Evolutionary conservation across 768 basidiomycete genomes (phyloP), one percentile per base, ranked within the genome.

Genomic region (Saitozyma sp.): DNA sequence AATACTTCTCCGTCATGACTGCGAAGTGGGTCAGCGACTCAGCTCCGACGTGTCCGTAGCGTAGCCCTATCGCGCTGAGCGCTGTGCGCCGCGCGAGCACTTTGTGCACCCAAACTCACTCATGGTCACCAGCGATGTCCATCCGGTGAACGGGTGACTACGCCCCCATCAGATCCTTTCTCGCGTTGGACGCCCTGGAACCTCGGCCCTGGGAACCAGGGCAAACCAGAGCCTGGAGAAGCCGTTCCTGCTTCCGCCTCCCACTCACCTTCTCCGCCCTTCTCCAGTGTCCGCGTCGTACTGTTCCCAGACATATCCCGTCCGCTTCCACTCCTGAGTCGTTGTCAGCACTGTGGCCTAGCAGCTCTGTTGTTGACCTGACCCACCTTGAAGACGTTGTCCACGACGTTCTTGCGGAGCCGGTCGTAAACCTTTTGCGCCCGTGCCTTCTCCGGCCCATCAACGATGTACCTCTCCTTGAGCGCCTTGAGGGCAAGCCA

Each of bases 241-340:
- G 56, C 8, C 54, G 43, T n/a, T 13, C 67, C 58, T 45, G 17
- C 19, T 45, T 19, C 29, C 17, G 6, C 70, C 83, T 13, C 11
- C 9, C 2, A 19, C 56, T n/a, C 64, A 89, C 90, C 91, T 95
- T 82, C 94, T 81, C 75, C 84, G 84, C 1, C 94, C 94, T 76
- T 91, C 85, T 16, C 94, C 94, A 14, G 86, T 90, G 4, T 83
- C 77, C 0, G 92, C 82, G 77, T 97, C 89, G 77, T 97, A 98
- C 79, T 97, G 95, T 79, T 98, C 94, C 94, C 94, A 98, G 14
- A 92, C 91, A 76, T 92, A 95, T 4, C 92, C 93, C 4, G 93
- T 96, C 38, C 89, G 85, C 73, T 91, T 83, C 77, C 92, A 96
- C 80, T 96, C 92, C 54, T 66, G 45, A 39, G 50, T 50, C 45